Percentiles rank a stretch among this genome's conserved stretches.
Evolutionary conservation across 108 stramenopile genomes (phyloP).

Genomic region (Fragilariopsis cylindrus): DNA sequence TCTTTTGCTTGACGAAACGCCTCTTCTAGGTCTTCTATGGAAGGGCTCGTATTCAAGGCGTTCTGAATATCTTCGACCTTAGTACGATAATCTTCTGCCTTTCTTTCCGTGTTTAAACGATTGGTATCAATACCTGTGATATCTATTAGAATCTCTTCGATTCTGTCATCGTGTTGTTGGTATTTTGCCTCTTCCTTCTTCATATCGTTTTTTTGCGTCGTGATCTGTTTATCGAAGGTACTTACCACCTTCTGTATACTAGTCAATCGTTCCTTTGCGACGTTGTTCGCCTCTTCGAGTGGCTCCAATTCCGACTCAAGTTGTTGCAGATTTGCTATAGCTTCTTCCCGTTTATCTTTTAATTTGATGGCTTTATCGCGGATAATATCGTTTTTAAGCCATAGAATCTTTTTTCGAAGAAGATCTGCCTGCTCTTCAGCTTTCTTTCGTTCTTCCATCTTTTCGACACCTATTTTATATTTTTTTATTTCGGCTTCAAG

Average conservation of each 20-base stretch:
- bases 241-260: slow-evolving; percentile 24
- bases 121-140: slow-evolving; percentile 44
- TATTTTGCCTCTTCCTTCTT: slow-evolving; percentile 51
- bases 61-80: slow-evolving; percentile 42
- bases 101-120: slow-evolving; percentile 39
- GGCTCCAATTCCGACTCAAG: slow-evolving; percentile 43
- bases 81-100: slow-evolving; percentile 39
- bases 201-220: slow-evolving; percentile 44
- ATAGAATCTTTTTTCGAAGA: slow-evolving; percentile 61
- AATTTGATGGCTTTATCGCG: slow-evolving; percentile 39
- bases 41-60: slow-evolving; percentile 34
- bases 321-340: slow-evolving; percentile 45
- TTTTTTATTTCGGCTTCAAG: slow-evolving; percentile 54
- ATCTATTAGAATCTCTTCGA: slow-evolving; percentile 51
- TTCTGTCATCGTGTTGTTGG: slow-evolving; percentile 53
- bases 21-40: slow-evolving; percentile 48
- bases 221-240: slow-evolving; percentile 40
- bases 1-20: slow-evolving; percentile 26
- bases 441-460: slow-evolving; percentile 67
- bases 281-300: slow-evolving; percentile 46
- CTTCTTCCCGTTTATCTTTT: slow-evolving; percentile 47
- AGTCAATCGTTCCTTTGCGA: slow-evolving; percentile 25
- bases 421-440: slow-evolving; percentile 56
- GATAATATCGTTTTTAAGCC: slow-evolving; percentile 64
- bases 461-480: slow-evolving; percentile 65